A percentile compares a stretch with the other conserved stretches of the same genome.
Evolutionary conservation across 2,329 filamentous ascomycete species (phyloP).

Genomic region (Calonectria fujianensis): DNA sequence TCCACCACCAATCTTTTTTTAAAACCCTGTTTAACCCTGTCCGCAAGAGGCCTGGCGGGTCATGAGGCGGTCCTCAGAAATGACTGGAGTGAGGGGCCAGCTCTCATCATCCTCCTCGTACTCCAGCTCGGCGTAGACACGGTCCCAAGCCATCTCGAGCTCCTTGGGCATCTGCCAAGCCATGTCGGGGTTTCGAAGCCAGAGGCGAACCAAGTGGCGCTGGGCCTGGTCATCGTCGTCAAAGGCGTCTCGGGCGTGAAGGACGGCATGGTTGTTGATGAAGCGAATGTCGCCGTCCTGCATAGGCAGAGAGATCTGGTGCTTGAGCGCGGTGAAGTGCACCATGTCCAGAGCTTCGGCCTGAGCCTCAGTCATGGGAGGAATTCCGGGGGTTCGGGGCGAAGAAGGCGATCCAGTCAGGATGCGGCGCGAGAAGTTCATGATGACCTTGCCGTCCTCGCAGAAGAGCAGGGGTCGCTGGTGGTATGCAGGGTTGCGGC

Average conservation of each 20-base stretch:
- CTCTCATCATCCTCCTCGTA: conserved; percentile 2
- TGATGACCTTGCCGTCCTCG: conserved; percentile 31
- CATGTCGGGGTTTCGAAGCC: conserved; percentile 32
- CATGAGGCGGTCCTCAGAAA: conserved; percentile 7
- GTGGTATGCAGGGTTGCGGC: conserved; percentile 13
- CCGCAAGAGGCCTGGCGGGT: conserved; percentile 15
- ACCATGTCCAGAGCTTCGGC: conserved; percentile 13
- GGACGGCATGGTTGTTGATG: conserved; percentile 72
- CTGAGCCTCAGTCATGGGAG: neutral
- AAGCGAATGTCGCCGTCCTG: conserved; percentile 72
- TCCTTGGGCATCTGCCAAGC: conserved; percentile 6
- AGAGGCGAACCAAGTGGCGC: conserved; percentile 31
- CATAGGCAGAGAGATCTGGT: conserved; percentile 65
- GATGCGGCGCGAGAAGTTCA: conserved; percentile 29
- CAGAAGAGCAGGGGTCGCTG: conserved; percentile 28
- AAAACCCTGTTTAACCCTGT: neutral
- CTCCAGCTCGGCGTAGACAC: conserved; percentile 18
- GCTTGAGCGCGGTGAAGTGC: conserved; percentile 60
- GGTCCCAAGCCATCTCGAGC: conserved; percentile 22
- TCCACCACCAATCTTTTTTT: neutral
- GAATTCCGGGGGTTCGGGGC: conserved; percentile 9
- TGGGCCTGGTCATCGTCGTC: conserved; percentile 20
- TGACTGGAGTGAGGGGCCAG: neutral
- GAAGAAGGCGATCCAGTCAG: neutral
- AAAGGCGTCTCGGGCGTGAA: conserved; percentile 71